Percentiles rank a stretch among this genome's conserved stretches.
Evolutionary conservation across 495 filamentous ascomycete genomes (phyloP).

Genomic region (Apodospora peruviana): DNA sequence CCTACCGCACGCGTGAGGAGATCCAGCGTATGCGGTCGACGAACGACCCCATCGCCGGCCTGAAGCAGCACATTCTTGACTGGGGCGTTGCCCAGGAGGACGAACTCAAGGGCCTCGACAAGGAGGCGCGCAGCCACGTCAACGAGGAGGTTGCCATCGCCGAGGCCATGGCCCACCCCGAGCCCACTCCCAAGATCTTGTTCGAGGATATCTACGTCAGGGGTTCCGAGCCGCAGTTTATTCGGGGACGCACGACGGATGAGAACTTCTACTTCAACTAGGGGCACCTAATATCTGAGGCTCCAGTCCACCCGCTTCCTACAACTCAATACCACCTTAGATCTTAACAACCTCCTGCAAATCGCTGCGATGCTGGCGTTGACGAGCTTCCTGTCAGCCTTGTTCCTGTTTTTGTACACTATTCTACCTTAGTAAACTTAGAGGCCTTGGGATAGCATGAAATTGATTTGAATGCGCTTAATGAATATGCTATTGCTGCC

Average conservation of each 20-base stretch:
- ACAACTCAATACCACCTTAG: not conserved
- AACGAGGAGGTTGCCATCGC: slow-evolving; percentile 87
- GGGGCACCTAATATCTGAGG: not conserved
- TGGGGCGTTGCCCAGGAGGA: slow-evolving; percentile 90
- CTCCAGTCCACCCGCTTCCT: not conserved
- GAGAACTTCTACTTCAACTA: slow-evolving; percentile 82
- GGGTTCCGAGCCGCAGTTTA: slow-evolving; percentile 83
- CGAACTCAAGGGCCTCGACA: slow-evolving; percentile 94
- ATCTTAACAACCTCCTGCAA: not conserved
- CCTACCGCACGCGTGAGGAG: slow-evolving; percentile 97
- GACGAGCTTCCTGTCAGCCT: not conserved
- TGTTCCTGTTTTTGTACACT: slow-evolving; percentile 15
- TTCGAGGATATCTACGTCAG: slow-evolving; percentile 97
- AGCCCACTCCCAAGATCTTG: slow-evolving; percentile 68
- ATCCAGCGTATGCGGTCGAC: slow-evolving; percentile 98
- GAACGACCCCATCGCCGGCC: slow-evolving; percentile 94
- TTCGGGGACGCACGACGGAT: slow-evolving; percentile 84
- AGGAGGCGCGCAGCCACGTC: slow-evolving; percentile 76
- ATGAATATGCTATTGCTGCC: too few relatives aligned
- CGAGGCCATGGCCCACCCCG: slow-evolving; percentile 78
- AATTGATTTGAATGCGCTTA: slow-evolving; percentile 11
- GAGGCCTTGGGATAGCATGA: slow-evolving; percentile 14
- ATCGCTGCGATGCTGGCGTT: too few relatives aligned
- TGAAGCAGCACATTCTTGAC: slow-evolving; percentile 96
- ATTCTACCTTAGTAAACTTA: slow-evolving; percentile 18